Conservation (phyloP, 345 rosid genomes). For the Adansonia digitata region DNA sequence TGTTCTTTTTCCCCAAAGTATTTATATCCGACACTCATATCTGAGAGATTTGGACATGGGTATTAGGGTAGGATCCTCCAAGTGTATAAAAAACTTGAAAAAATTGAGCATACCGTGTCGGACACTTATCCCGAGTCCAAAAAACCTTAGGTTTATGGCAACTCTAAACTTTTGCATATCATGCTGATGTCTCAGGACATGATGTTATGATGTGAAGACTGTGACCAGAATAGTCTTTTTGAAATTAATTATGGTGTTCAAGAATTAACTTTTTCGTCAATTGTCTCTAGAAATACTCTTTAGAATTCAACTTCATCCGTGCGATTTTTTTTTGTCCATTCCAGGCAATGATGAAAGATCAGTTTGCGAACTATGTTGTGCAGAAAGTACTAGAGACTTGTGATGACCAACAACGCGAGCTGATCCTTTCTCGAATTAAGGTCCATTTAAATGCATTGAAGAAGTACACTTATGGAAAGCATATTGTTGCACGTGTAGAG, state of each 20-base stretch:
- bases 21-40: too few relatives aligned
- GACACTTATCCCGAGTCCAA: too few relatives aligned
- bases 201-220: neutral
- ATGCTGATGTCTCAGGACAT: neutral
- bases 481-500: conserved; percentile 80
- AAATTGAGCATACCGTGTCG: too few relatives aligned
- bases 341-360: conserved; percentile 88
- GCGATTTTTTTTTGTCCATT: neutral
- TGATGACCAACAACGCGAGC: conserved; percentile 66
- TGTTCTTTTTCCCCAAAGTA: too few relatives aligned
- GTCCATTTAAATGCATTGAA: conserved; percentile 71
- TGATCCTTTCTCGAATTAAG: conserved; percentile 63
- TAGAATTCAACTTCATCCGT: neutral
- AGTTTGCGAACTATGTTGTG: conserved; percentile 75
- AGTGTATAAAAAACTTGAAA: too few relatives aligned
- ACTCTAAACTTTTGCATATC: neutral
- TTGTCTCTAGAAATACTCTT: neutral
- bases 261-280: neutral
- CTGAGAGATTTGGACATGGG: too few relatives aligned
- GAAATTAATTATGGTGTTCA: neutral
- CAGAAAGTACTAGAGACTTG: conserved; percentile 80
- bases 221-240: neutral
- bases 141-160: neutral
- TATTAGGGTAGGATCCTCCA: too few relatives aligned
- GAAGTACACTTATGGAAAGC: conserved; percentile 83